Base-by-base conservation (phyloP, 2,329 filamentous ascomycete genomes). In the Didymella keratinophila region DNA sequence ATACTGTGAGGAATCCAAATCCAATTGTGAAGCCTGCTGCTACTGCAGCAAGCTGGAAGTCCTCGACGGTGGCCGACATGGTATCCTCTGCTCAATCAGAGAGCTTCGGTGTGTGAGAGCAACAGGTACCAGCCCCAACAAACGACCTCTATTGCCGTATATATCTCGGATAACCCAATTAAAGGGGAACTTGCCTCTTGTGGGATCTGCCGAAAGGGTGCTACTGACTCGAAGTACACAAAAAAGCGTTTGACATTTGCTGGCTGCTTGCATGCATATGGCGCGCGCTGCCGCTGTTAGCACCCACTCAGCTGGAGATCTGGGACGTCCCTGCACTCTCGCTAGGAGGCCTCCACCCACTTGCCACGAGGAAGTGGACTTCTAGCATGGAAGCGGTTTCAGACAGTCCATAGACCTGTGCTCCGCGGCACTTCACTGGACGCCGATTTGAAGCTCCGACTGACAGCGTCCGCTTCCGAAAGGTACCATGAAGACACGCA, bases 21-120 rank as follows among this genome's bases (percentile, higher is more conserved):
- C 72, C 72, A n/a, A 75, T 57, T 1, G 72, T 73, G 58, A 75
- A 75, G 37, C 72, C 72, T n/a, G 72, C 72, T 47, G 72, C 72
- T 9, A 71, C 51, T 25, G 71, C 72, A 36, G 72, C 68, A 47
- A 75, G 52, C 44, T 75, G 71, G 34, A 63, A 66, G 58, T 74
- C 72, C 41, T 65, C 60, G 16, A 68, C 53, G n/a, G 68, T 48
- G 34, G 61, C 49, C 56, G 67, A 65, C 67, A 70, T 70, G 32
- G 28, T 54, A 30, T 50, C 56, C 41, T 53, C 44, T 44, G 39
- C 56, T 58, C 56, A 54, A 42, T 4, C n/a, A 18, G 36, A 16
- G 50, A 58, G 50, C 50, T 54, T 36, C 45, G 34, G 45, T 34
- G 50, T 51, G 39, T 10, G 28, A 51, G 28, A 30, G 45, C 32